A percentile compares a stretch with the other conserved stretches of the same genome.
These are phyloP conservation scores for Pelargonium cotyledonis DNA, from an alignment of 441 rosid genomes.

Conservation along the genomic window DNA sequence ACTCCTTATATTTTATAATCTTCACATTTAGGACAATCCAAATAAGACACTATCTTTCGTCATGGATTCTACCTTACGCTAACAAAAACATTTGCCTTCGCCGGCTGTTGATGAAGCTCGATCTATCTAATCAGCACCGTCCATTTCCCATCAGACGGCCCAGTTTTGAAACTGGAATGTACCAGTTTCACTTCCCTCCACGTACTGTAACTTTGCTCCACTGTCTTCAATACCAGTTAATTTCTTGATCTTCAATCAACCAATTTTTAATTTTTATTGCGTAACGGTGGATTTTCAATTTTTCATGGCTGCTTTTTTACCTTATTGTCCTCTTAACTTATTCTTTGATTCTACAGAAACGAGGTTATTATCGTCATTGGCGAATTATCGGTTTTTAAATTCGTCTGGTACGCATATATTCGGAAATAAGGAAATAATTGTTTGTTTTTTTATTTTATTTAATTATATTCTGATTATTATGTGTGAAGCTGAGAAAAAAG, in stretches of 20 bases:
- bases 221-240: not conserved
- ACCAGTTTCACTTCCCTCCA: constrained; percentile 3
- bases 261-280: not conserved
- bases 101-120: not conserved
- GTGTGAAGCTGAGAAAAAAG: not conserved
- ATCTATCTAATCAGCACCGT: not conserved
- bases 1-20: too few species aligned
- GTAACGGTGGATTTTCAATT: not conserved
- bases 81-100: not conserved
- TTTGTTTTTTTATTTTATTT: not conserved
- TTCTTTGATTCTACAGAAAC: not conserved
- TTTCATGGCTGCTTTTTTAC: not conserved
- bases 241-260: too few species aligned
- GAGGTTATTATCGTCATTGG: not conserved
- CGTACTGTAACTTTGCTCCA: not conserved
- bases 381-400: not conserved
- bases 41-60: not conserved
- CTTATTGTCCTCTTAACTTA: not conserved
- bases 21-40: not conserved
- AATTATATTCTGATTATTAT: too few species aligned
- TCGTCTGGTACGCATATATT: not conserved
- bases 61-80: too few species aligned
- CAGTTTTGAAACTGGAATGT: not conserved
- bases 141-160: not conserved
- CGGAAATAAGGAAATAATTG: not conserved